A percentile compares a stretch with the other conserved stretches of the same genome.
Conservation (phyloP, 2,329 filamentous ascomycete species). For the Bimuria novae-zelandiae region DNA sequence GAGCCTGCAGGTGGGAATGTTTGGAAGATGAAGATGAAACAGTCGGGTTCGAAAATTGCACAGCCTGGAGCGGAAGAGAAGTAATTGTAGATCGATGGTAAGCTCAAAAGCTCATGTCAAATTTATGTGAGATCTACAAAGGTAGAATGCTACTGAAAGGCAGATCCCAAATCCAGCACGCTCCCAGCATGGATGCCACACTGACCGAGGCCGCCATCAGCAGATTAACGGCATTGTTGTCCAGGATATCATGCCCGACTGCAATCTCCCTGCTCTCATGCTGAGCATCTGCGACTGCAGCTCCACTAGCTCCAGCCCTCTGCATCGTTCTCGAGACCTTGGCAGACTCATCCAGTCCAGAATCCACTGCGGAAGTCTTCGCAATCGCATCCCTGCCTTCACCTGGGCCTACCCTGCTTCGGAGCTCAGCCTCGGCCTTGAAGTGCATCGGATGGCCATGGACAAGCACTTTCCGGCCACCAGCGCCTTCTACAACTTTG, state of each 20-base stretch:
- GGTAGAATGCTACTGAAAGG: conserved; percentile 32
- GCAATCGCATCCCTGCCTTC: conserved; percentile 45
- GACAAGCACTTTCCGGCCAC: conserved; percentile 63
- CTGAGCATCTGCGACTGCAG: conserved; percentile 38
- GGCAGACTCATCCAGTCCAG: conserved; percentile 12
- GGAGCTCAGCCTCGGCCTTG: conserved; percentile 35
- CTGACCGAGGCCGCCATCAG: conserved; percentile 87
- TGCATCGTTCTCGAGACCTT: conserved; percentile 40
- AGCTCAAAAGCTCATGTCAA: too few relatives aligned
- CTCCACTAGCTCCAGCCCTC: conserved; percentile 32
- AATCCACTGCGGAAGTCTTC: conserved; percentile 31
- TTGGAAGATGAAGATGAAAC: too few relatives aligned
- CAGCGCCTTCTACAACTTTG: conserved; percentile 86
- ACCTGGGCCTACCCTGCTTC: conserved; percentile 48
- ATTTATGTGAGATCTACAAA: conserved; percentile 9
- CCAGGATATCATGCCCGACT: conserved; percentile 73
- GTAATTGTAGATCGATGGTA: too few relatives aligned
- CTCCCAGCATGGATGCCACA: conserved; percentile 69
- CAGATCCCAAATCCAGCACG: conserved; percentile 39
- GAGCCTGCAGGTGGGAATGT: too few relatives aligned
- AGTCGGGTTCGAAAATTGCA: too few relatives aligned
- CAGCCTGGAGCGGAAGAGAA: too few relatives aligned
- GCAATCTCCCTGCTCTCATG: conserved; percentile 60
- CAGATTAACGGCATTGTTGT: conserved; percentile 96
- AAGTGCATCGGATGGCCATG: conserved; percentile 35